phyloP scores from a whole-genome alignment of 495 filamentous ascomycete species.

The Bombardia bombarda region DNA sequence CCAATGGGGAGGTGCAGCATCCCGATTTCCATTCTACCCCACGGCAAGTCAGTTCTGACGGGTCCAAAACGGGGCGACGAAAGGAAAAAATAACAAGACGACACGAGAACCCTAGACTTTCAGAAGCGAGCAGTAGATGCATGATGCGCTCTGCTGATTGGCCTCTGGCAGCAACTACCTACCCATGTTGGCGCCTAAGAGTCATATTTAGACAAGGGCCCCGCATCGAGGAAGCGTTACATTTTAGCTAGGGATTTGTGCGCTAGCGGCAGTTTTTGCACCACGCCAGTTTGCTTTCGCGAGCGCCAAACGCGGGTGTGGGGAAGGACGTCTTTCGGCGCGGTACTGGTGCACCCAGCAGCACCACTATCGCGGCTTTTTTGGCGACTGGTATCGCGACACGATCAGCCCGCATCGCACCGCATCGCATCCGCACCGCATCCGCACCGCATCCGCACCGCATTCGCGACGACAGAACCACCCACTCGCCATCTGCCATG shows the following conservation, averaged over 20 bases:
- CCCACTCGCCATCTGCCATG: too few relatives aligned
- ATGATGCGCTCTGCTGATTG: slow-evolving; percentile 12
- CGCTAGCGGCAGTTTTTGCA: neutral
- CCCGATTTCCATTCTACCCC: slow-evolving; percentile 4
- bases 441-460: neutral
- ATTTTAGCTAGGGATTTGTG: too few relatives aligned
- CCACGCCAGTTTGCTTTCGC: neutral
- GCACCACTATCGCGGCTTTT: neutral
- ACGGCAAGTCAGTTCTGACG: too few relatives aligned
- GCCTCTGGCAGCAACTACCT: slow-evolving; percentile 10
- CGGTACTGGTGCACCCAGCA: neutral
- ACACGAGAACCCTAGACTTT: slow-evolving; percentile 7
- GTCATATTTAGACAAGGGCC: slow-evolving; percentile 26
- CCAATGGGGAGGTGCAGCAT: too few relatives aligned
- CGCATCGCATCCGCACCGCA: neutral
- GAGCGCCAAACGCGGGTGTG: neutral
- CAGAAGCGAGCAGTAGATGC: slow-evolving; percentile 18
- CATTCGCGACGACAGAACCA: neutral
- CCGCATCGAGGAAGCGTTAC: slow-evolving; percentile 2
- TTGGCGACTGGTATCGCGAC: neutral
- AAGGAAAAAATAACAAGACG: slow-evolving; percentile 9
- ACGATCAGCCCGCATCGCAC: neutral
- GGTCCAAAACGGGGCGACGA: slow-evolving; percentile 1
- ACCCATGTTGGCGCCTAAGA: slow-evolving; percentile 24
- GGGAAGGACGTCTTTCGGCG: neutral